Percentiles rank a stretch among this genome's conserved stretches.
Conservation (phyloP, 768 basidiomycete genomes). For the Dacryopinax primogenitus region DNA sequence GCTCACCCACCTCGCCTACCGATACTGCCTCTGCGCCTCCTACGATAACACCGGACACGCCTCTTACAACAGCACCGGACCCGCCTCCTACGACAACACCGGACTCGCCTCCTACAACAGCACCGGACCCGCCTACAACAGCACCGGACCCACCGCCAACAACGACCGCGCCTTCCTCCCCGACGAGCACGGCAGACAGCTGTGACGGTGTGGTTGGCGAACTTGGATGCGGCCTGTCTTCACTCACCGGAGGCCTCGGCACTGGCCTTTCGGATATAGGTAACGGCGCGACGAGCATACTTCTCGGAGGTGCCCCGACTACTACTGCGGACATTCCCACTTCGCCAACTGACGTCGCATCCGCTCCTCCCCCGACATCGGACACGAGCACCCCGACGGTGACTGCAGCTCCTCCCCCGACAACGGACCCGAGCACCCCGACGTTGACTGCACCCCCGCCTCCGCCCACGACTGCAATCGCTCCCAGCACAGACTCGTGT, state of each 20-base stretch:
- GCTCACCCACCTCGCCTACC: slow-evolving; percentile 11
- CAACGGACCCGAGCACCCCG: no score
- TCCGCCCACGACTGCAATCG: no score
- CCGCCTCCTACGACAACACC: slow-evolving; percentile 5
- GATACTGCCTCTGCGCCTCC: slow-evolving; percentile 6
- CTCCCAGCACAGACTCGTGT: no score
- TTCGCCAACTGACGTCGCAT: no score
- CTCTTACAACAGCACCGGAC: neutral
- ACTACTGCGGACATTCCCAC: neutral
- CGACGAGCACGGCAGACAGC: neutral
- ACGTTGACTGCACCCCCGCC: no score
- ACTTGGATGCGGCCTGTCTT: neutral
- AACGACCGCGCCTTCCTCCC: neutral
- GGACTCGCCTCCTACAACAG: neutral
- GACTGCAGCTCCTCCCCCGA: no score
- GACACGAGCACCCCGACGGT: no score
- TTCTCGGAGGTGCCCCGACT: neutral
- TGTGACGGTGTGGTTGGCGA: neutral
- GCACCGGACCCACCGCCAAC: neutral
- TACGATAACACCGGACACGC: no score
- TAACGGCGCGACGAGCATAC: neutral
- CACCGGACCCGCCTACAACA: no score
- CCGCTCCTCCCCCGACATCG: no score
- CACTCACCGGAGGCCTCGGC: neutral
- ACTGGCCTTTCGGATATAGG: neutral